Evolutionary conservation across 352 stramenopile species (phyloP).

Genomic region (Elongisporangium prolatum): DNA sequence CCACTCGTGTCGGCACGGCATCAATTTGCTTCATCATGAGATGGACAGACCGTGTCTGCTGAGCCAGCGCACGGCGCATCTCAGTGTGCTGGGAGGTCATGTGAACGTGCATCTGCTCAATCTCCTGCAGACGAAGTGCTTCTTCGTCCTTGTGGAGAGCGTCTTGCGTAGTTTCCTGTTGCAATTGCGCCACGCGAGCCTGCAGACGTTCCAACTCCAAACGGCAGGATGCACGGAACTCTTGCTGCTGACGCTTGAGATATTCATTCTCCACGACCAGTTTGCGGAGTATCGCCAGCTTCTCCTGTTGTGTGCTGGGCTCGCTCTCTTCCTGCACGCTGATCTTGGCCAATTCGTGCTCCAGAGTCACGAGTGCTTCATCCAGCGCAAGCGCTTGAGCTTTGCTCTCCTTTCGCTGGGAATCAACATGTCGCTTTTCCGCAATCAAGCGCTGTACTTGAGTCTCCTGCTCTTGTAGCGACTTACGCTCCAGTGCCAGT

Average conservation of each 20-base stretch:
- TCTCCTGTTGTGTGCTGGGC: slow-evolving; percentile 9
- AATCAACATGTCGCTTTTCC: slow-evolving; percentile 34
- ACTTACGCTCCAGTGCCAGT: slow-evolving; percentile 6
- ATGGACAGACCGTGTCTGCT: slow-evolving; percentile 57
- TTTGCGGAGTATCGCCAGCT: slow-evolving; percentile 23
- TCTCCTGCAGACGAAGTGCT: slow-evolving; percentile 31
- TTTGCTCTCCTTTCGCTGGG: slow-evolving; percentile 20
- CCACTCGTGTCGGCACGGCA: slow-evolving; percentile 75
- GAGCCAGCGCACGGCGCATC: slow-evolving; percentile 47
- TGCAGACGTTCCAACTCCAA: slow-evolving; percentile 35
- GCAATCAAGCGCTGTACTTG: slow-evolving; percentile 38
- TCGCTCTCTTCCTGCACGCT: slow-evolving; percentile 28
- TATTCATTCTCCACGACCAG: slow-evolving; percentile 47
- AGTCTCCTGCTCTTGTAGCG: slow-evolving; percentile 28
- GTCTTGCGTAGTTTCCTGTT: slow-evolving; percentile 25
- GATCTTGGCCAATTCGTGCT: slow-evolving; percentile 35
- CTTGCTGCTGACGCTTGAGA: slow-evolving; percentile 46
- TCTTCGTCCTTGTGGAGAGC: slow-evolving; percentile 39
- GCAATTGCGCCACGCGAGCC: slow-evolving; percentile 33
- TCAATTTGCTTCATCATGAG: slow-evolving; percentile 71
- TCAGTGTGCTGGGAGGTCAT: slow-evolving; percentile 66
- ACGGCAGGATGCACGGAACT: slow-evolving; percentile 40
- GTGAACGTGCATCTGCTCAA: slow-evolving; percentile 67
- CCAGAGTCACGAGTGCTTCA: slow-evolving; percentile 23
- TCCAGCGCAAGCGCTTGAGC: slow-evolving; percentile 19